Evolutionary conservation across 2,329 filamentous ascomycete genomes (phyloP).

Genomic region (Alternaria longipes): DNA sequence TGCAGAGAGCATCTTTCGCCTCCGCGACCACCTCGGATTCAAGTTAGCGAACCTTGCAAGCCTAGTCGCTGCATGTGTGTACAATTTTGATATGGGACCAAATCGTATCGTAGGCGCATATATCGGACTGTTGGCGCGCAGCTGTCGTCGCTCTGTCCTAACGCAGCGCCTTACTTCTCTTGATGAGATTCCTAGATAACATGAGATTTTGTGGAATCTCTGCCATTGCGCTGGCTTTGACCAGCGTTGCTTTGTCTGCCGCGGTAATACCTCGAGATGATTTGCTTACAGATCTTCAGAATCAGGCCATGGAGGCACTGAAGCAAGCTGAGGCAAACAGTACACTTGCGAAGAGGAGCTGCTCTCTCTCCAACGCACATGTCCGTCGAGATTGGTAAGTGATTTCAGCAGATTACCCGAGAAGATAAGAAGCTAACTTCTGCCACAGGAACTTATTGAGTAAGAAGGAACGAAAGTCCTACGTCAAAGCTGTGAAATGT

Average conservation of each 20-base stretch:
- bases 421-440: background rate
- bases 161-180: background rate
- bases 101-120: background rate
- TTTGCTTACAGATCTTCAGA: slow-evolving; percentile 16
- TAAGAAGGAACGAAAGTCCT: slow-evolving; percentile 25
- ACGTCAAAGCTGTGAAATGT: slow-evolving; percentile 33
- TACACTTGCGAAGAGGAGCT: slow-evolving; percentile 13
- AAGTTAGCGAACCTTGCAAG: background rate
- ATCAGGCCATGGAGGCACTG: slow-evolving; percentile 21
- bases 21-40: background rate
- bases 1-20: background rate
- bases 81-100: background rate
- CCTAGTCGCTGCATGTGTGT: background rate
- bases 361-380: slow-evolving; percentile 20
- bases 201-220: slow-evolving; percentile 12
- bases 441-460: background rate
- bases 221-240: slow-evolving; percentile 16
- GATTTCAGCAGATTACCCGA: background rate
- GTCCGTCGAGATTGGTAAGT: slow-evolving; percentile 27
- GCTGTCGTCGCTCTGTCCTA: background rate
- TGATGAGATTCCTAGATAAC: background rate
- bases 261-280: slow-evolving; percentile 1
- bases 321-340: slow-evolving; percentile 16
- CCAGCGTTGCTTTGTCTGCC: slow-evolving; percentile 13
- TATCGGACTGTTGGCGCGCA: background rate